A percentile compares a stretch with the other conserved stretches of the same genome.
These are phyloP conservation scores for Penicillium verrucosum DNA, from an alignment of 2,329 filamentous ascomycete species.

Conservation along the genomic window DNA sequence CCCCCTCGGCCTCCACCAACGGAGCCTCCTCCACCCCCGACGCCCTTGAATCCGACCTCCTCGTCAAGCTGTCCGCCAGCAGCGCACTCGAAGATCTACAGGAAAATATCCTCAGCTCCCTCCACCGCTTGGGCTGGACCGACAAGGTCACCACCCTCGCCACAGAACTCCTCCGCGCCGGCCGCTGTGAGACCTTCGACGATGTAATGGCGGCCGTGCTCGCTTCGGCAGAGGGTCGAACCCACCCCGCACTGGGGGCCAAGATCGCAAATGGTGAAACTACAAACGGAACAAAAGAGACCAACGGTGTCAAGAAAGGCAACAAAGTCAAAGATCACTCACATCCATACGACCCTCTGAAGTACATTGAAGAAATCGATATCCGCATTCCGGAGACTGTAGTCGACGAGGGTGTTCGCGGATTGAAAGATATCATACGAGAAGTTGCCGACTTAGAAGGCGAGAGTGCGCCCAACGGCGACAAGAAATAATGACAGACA, in stretches of 20 bases:
- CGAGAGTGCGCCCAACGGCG: slow-evolving; percentile 27
- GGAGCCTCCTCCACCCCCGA: slow-evolving; percentile 35
- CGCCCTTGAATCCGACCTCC: slow-evolving; percentile 38
- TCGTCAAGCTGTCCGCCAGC: slow-evolving; percentile 47
- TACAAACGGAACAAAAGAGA: slow-evolving; percentile 15
- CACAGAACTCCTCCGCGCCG: slow-evolving; percentile 55
- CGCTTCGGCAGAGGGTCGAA: slow-evolving; percentile 41
- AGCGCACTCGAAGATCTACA: slow-evolving; percentile 57
- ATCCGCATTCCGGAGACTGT: slow-evolving; percentile 50
- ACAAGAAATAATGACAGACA: slow-evolving; percentile 19
- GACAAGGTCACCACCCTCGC: slow-evolving; percentile 54
- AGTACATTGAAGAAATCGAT: slow-evolving; percentile 40
- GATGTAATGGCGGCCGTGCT: slow-evolving; percentile 56
- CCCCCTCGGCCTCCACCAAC: slow-evolving; percentile 22
- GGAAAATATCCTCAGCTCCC: slow-evolving; percentile 51
- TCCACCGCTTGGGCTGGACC: slow-evolving; percentile 59
- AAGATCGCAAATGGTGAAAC: slow-evolving; percentile 24
- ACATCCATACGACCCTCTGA: slow-evolving; percentile 18
- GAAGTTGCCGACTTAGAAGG: slow-evolving; percentile 49
- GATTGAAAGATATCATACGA: slow-evolving; percentile 52
- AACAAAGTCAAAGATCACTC: slow-evolving; percentile 25
- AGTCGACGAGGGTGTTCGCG: slow-evolving; percentile 50
- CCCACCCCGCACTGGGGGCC: slow-evolving; percentile 27
- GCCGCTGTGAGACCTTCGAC: slow-evolving; percentile 55
- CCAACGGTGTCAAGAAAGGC: slow-evolving; percentile 25